Evolutionary conservation across 768 basidiomycete species (phyloP), one percentile per base, ranked within the genome.

Genomic region (Lactifluus subvellereus): DNA sequence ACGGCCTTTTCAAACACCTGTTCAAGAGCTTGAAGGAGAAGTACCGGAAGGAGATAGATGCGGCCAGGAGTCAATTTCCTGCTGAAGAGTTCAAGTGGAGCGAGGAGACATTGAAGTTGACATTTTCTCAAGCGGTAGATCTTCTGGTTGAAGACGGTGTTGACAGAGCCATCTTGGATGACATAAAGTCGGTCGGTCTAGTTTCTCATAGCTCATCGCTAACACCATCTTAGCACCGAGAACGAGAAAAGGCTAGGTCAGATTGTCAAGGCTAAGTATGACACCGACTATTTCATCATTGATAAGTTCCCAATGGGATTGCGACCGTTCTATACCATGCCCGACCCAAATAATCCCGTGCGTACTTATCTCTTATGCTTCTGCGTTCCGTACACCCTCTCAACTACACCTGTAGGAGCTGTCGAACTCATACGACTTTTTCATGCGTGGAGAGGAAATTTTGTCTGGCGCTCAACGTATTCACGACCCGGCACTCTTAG

Each of bases 361-460:
- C 68, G 86, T 76, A 33, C 51, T 51, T 55, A 18, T 64, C 56
- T 42, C 10, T 7, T 27, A 51, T 13, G 22, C n/a, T 57, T 61
- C 27, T 27, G 27, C 27, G 27, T 27, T 3, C 27, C 27, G 3
- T n/a, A 22, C 16, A 7, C 33, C 32, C 38, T 57, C 47, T 40
- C 53, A 22, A 45, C 27, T 11, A 32, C n/a, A 33, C 27, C 20
- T n/a, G 13, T 70, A 95, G 89, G 86, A 84, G 8, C 79, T 97
- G 45, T 98, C 97, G 55, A 98, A 98, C 76, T 98, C 97, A 27
- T 99, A 98, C 75, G 97, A 99, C 77, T 98, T 99, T 78, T 98
- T 99, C 83, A 98, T 99, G 96, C 85, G 97, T 37, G 97, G 97
- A 11, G 94, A 99, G 76, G 97, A 99, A 75, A 98, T 99, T 71